Evolutionary conservation across 139 green algal genomes (phyloP).

Genomic region (Coelastrella sp.): DNA sequence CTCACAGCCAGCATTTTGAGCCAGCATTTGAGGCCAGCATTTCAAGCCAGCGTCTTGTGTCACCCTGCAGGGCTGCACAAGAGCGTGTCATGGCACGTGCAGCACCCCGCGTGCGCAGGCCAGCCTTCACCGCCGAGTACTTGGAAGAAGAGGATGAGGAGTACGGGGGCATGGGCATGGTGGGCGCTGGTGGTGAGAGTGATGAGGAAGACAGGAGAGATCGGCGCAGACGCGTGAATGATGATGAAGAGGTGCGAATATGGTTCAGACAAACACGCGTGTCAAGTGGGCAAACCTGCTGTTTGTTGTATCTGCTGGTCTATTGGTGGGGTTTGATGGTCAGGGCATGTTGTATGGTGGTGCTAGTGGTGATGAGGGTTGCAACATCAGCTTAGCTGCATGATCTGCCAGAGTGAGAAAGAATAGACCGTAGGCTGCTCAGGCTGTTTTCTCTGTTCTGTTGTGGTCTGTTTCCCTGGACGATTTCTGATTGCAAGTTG

Average conservation of each 20-base stretch:
- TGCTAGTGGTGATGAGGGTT: no score
- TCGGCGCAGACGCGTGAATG: not conserved
- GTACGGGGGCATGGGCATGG: not conserved
- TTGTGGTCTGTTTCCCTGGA: no score
- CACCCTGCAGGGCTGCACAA: not conserved
- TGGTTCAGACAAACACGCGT: not conserved
- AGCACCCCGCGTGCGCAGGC: not conserved
- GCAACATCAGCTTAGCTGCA: no score
- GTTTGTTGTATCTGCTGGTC: not conserved
- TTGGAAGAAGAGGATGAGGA: conserved; percentile 34
- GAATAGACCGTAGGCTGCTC: no score
- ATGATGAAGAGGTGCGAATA: not conserved
- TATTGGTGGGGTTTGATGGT: no score
- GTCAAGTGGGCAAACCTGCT: not conserved
- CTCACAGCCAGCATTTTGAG: not conserved
- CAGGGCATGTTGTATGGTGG: no score
- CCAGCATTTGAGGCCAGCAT: no score
- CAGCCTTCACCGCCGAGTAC: conserved; percentile 18
- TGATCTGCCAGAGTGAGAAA: no score
- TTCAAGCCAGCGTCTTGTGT: no score
- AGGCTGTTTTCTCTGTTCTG: no score
- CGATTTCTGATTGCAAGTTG: no score
- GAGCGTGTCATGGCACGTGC: conserved; percentile 13
- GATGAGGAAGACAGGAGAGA: not conserved
- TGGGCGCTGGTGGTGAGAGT: not conserved